phyloP scores from a whole-genome alignment of 164 flowering plant species.

The Stephania japonica region DNA sequence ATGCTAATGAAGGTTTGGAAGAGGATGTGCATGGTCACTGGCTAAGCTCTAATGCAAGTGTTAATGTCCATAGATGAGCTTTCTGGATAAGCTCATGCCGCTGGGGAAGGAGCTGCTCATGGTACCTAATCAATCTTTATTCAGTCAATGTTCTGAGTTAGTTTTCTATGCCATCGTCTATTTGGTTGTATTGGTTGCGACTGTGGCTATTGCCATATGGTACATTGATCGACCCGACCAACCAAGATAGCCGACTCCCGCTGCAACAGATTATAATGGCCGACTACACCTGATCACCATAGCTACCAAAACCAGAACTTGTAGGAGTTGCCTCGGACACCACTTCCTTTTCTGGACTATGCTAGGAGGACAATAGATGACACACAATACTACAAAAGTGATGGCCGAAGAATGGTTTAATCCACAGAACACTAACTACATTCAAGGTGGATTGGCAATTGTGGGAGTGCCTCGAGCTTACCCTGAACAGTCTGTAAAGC shows the following conservation, averaged over 20 bases:
- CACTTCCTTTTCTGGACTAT: slow-evolving; percentile 78
- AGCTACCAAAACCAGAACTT: slow-evolving; percentile 20
- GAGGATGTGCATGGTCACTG: slow-evolving; percentile 48
- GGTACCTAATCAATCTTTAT: slow-evolving; percentile 30
- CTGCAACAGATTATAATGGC: slow-evolving; percentile 25
- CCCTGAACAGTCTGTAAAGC: not conserved
- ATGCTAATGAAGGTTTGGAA: slow-evolving; percentile 31
- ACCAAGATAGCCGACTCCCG: slow-evolving; percentile 19
- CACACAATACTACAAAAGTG: slow-evolving; percentile 72
- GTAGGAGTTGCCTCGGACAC: slow-evolving; percentile 68
- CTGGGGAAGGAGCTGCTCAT: slow-evolving; percentile 58
- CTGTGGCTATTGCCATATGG: slow-evolving; percentile 21
- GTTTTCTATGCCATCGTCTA: slow-evolving; percentile 22
- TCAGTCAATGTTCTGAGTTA: no score
- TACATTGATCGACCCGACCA: slow-evolving; percentile 30
- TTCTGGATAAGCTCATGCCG: slow-evolving; percentile 62
- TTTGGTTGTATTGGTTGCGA: slow-evolving; percentile 22
- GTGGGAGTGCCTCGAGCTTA: not conserved
- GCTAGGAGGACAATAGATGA: slow-evolving; percentile 86
- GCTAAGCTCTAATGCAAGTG: slow-evolving; percentile 60
- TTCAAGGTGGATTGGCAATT: not conserved
- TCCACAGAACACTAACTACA: slow-evolving; percentile 72
- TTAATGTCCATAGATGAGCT: slow-evolving; percentile 40
- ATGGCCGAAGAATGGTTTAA: slow-evolving; percentile 58
- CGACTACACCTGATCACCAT: slow-evolving; percentile 45